Conservation (phyloP, 768 basidiomycete genomes). For the Boletus coccyginus region DNA sequence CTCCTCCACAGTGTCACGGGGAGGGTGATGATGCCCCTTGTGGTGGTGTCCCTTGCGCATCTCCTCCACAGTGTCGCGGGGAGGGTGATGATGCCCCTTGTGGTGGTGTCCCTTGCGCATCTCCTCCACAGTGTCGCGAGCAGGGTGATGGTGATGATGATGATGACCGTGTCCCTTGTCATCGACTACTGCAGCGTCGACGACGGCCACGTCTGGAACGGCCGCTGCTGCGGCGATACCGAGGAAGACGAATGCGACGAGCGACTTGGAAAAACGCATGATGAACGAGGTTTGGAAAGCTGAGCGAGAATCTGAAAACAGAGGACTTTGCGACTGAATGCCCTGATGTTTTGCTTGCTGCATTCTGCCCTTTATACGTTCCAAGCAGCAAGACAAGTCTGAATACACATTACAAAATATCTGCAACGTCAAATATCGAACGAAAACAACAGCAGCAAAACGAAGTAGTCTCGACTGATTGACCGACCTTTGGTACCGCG, state of each 20-base stretch:
- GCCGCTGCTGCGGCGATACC: background rate
- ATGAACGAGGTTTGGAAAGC: background rate
- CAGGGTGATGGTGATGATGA: background rate
- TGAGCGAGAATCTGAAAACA: background rate
- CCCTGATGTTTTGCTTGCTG: background rate
- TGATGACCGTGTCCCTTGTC: background rate
- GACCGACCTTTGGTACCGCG: background rate
- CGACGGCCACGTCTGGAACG: background rate
- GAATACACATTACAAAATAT: background rate
- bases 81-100: too few relatives aligned
- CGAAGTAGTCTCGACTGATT: background rate
- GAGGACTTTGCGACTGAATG: background rate
- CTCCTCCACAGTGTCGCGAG: too few relatives aligned
- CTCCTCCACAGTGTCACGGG: background rate
- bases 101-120: too few relatives aligned
- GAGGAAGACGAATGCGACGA: slow-evolving; percentile 5
- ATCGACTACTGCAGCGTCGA: background rate
- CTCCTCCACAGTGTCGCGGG: too few relatives aligned
- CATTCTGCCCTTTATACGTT: background rate
- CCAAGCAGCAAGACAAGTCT: background rate
- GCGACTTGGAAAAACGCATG: slow-evolving; percentile 9
- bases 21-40: background rate
- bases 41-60: background rate
- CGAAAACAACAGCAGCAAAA: background rate
- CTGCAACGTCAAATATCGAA: background rate